Evolutionary conservation across 208 protist genomes (phyloP).

Genomic region (Leishmania amazonensis): DNA sequence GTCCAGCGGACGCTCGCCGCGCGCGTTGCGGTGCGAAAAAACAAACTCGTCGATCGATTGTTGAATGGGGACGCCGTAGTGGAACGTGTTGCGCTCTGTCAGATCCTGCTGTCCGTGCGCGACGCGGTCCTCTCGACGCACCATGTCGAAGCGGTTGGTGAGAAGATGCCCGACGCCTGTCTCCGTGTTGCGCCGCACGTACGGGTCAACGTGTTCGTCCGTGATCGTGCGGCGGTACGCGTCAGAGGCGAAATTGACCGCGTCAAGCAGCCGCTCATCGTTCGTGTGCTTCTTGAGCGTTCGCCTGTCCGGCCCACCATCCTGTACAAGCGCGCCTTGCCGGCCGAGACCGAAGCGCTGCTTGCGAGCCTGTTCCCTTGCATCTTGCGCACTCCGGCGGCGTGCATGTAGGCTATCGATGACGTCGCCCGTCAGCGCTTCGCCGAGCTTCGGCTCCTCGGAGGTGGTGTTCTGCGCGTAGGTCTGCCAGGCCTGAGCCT

Average conservation of each 20-base stretch:
- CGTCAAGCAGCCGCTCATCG: conserved; percentile 87
- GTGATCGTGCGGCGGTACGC: conserved; percentile 71
- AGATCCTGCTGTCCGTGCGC: conserved; percentile 68
- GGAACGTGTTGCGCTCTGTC: conserved; percentile 74
- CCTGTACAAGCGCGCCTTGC: conserved; percentile 85
- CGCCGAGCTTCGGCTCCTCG: conserved; percentile 68
- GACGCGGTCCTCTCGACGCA: conserved; percentile 74
- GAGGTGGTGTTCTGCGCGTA: conserved; percentile 75
- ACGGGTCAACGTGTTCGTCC: conserved; percentile 84
- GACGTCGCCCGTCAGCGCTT: conserved; percentile 70
- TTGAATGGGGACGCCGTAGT: conserved; percentile 80
- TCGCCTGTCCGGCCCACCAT: conserved; percentile 82
- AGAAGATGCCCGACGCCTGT: conserved; percentile 81
- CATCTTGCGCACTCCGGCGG: conserved; percentile 19
- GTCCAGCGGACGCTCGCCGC: conserved; percentile 83
- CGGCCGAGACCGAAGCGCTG: conserved; percentile 88
- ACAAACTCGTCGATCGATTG: conserved; percentile 88
- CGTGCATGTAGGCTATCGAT: conserved; percentile 39
- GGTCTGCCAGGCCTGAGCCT: conserved; percentile 43
- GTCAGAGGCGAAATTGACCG: conserved; percentile 55
- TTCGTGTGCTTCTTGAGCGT: conserved; percentile 73
- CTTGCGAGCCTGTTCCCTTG: conserved; percentile 50
- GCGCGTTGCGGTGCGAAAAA: conserved; percentile 78
- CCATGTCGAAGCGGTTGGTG: conserved; percentile 82
- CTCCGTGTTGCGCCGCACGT: conserved; percentile 61